phyloP scores from a whole-genome alignment of 352 stramenopile genomes.

The Pythium graminicola region DNA sequence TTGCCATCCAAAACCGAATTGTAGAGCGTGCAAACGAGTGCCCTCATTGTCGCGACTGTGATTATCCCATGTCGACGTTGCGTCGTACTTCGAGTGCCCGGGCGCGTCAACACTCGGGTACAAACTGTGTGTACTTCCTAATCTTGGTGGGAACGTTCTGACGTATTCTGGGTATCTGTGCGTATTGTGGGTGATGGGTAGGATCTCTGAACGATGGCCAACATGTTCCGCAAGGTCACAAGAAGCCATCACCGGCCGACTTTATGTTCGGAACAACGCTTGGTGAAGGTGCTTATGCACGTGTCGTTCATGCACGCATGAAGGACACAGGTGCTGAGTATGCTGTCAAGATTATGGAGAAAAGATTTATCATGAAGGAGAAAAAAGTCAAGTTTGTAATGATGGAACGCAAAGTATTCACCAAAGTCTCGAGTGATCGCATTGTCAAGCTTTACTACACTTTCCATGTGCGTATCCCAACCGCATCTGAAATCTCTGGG shows the following conservation, averaged over 20 bases:
- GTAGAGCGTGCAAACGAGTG: background rate
- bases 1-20: background rate
- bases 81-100: slow-evolving; percentile 14
- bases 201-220: slow-evolving; percentile 14
- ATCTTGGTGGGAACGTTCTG: background rate
- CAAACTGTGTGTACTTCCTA: too few relatives aligned
- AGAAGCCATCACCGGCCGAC: slow-evolving; percentile 74
- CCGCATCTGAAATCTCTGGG: too few relatives aligned
- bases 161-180: background rate
- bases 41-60: background rate
- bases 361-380: slow-evolving; percentile 86
- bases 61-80: slow-evolving; percentile 13
- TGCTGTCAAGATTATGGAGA: slow-evolving; percentile 91
- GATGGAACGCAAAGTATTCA: slow-evolving; percentile 90
- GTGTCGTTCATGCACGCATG: slow-evolving; percentile 85
- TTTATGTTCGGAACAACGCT: slow-evolving; percentile 88
- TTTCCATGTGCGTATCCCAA: slow-evolving; percentile 70
- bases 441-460: slow-evolving; percentile 89
- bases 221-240: slow-evolving; percentile 14
- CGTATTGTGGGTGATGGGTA: slow-evolving; percentile 5
- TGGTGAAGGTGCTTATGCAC: slow-evolving; percentile 82
- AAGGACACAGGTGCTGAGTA: slow-evolving; percentile 84
- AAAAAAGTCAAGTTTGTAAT: slow-evolving; percentile 91
- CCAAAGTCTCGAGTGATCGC: slow-evolving; percentile 80
- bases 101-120: slow-evolving; percentile 12